Percentiles rank a stretch among this genome's conserved stretches.
These are phyloP conservation scores for Fusarium sp. DNA, from an alignment of 2,329 filamentous ascomycete genomes.

Conservation along the genomic window DNA sequence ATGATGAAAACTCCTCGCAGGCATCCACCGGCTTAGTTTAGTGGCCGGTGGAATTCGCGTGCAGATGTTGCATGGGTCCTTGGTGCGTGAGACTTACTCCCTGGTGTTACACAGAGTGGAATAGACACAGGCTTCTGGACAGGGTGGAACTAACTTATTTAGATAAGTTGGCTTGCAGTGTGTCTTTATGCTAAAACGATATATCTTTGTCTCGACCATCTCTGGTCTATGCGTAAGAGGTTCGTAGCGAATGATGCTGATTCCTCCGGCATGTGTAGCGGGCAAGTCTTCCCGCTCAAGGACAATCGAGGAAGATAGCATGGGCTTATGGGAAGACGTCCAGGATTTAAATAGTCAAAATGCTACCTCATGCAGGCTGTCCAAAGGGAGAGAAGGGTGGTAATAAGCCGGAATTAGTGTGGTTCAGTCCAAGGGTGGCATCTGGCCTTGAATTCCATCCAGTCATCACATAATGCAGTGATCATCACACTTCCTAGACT, in stretches of 20 bases:
- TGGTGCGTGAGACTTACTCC: neutral
- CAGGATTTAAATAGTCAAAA: neutral
- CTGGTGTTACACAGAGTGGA: neutral
- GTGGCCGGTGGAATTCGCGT: constrained; percentile 3
- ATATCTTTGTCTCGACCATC: neutral
- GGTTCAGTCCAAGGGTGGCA: no score
- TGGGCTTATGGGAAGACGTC: neutral
- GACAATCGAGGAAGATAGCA: neutral
- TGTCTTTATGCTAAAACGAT: neutral
- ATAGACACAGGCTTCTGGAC: neutral
- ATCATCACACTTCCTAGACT: no score
- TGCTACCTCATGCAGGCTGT: neutral
- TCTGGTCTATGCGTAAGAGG: neutral
- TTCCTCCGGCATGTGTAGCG: neutral
- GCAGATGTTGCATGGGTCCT: neutral
- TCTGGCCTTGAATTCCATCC: no score
- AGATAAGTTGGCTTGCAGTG: neutral
- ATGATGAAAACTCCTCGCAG: neutral
- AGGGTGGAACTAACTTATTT: neutral
- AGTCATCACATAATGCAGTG: no score
- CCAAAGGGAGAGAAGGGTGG: no score
- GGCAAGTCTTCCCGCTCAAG: neutral
- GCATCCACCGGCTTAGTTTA: neutral
- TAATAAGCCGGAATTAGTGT: no score
- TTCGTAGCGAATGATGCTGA: neutral